These are phyloP conservation scores for Pueraria montana DNA, from an alignment of 306 rosid species.

Conservation along the genomic window DNA sequence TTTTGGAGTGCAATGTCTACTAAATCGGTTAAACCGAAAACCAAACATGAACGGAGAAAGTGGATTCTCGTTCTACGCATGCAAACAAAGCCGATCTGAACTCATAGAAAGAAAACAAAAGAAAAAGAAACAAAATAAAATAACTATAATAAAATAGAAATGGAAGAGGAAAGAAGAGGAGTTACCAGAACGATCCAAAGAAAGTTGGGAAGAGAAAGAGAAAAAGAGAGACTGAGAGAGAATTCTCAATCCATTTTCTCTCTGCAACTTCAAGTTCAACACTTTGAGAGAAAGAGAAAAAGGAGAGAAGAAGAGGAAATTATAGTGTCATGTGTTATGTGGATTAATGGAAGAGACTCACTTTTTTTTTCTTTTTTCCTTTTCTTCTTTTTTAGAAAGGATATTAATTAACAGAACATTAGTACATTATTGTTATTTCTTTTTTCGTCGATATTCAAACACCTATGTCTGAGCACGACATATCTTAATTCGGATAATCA, in stretches of 20 bases:
- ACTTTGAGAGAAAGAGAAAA: slow-evolving; percentile 12
- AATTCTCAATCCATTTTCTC: slow-evolving; percentile 46
- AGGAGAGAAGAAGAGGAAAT: not conserved
- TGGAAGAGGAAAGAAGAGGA: not conserved
- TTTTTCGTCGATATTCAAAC: no score
- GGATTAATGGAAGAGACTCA: not conserved
- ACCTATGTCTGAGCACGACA: no score
- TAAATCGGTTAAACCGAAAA: not conserved
- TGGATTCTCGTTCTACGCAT: not conserved
- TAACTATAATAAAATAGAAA: not conserved
- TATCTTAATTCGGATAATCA: no score
- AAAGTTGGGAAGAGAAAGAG: not conserved
- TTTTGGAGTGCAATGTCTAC: not conserved
- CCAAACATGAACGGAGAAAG: not conserved
- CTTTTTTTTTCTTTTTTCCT: no score
- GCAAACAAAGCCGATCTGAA: slow-evolving; percentile 46
- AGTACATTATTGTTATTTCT: not conserved
- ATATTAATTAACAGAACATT: not conserved
- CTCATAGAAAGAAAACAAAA: slow-evolving; percentile 10
- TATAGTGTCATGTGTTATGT: not conserved
- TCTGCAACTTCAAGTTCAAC: slow-evolving; percentile 27
- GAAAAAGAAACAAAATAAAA: not conserved
- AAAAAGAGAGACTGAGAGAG: slow-evolving; percentile 13
- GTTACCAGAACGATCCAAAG: slow-evolving; percentile 37
- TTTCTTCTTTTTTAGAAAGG: not conserved